Base-by-base conservation (phyloP, 2,329 filamentous ascomycete species). In the Teratosphaeria destructans region DNA sequence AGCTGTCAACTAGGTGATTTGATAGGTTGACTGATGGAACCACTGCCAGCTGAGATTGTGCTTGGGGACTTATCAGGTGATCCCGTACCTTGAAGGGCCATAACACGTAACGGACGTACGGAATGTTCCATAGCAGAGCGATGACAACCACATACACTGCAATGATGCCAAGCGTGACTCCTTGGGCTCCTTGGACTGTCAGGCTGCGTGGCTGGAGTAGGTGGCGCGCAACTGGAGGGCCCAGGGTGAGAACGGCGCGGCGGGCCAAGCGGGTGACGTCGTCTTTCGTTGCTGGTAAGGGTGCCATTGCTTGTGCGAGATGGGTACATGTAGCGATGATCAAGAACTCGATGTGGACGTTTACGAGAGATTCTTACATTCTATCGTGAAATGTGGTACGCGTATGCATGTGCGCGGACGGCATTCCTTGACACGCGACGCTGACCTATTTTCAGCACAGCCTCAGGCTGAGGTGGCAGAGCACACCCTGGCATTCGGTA, bases 71-170 rank as follows among this genome's bases (percentile, higher is more conserved):
- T 32, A 32, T 7, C 7, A 32, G 29, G 5, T 32, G 29, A 7
- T 32, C 29, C 29, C 29, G 37, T 71, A 88, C 85, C 77, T 92
- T 92, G 77, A 92, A 91, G 3, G 88, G 88, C 88, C 88, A 92
- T 39, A 92, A 75, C 1, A 86, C 79, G 79, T 84, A 87, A 59
- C 83, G 80, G n/a, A 92, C 74, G 72, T 89, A 90, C 0, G 88
- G 88, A 1, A 91, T 72, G 74, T 91, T 91, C 88, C 88, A 92
- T 3, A 92, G 77, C 52, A 92, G 78, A 4, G 87, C 87, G 64
- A 92, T 92, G 54, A 81, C 80, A 19, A 90, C 87, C 2, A 87
- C 80, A 73, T 91, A 91, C 39, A 79, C 85, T 8, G 74, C 86
- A 66, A 91, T 89, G 49, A 90, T 77, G 8, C 86, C 87, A 29